Conservation (phyloP, 805 yeast genomes). For the Teunomyces stri region DNA sequence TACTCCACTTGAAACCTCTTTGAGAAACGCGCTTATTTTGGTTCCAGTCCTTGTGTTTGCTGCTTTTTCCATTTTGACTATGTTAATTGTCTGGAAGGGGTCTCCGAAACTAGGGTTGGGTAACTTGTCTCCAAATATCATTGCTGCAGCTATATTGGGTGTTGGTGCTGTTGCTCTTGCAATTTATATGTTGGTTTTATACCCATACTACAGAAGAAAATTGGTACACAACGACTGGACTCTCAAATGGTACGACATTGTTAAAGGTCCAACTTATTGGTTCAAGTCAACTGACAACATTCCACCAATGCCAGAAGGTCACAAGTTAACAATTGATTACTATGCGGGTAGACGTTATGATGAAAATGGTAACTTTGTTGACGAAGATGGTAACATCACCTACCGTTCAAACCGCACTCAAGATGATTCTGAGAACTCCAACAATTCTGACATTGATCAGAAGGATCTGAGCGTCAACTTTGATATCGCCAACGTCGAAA, state of each 20-base stretch:
- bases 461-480: constrained; percentile 11
- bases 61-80: constrained; percentile 62
- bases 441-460: constrained; percentile 13
- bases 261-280: constrained; percentile 55
- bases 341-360: constrained; percentile 56
- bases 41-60: constrained; percentile 61
- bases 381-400: constrained; percentile 10
- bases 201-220: constrained; percentile 63
- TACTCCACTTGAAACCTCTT: constrained; percentile 38
- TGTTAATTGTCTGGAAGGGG: constrained; percentile 80
- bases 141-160: constrained; percentile 60
- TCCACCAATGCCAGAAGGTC: constrained; percentile 67
- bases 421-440: constrained; percentile 9
- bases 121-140: constrained; percentile 50
- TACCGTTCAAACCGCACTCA: constrained; percentile 8
- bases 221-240: constrained; percentile 66
- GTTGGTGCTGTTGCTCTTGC: constrained; percentile 57
- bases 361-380: constrained; percentile 11
- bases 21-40: constrained; percentile 54
- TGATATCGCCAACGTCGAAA: constrained; percentile 12
- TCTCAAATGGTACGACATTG: constrained; percentile 52
- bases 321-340: constrained; percentile 56
- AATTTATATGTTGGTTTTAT: constrained; percentile 51
- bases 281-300: constrained; percentile 55
- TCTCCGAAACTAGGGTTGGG: constrained; percentile 64